Evolutionary conservation across 75 land plant species (phyloP).

Genomic region (Selaginella moellendorffii): DNA sequence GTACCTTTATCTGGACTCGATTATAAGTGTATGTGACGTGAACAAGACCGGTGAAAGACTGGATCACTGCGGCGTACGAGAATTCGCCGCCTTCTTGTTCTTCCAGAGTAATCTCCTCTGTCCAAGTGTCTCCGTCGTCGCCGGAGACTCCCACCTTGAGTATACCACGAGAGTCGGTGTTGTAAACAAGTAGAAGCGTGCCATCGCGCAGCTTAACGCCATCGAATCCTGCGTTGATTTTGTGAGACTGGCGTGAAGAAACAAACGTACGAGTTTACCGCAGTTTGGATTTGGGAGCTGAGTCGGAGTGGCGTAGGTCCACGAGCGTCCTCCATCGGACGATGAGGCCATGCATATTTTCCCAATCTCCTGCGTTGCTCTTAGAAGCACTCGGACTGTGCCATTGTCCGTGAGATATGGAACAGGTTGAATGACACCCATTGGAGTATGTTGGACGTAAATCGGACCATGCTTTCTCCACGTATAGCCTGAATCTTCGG

Average conservation of each 20-base stretch:
- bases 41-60: constrained; percentile 41
- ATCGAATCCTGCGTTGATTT: constrained; percentile 55
- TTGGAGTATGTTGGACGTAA: constrained; percentile 31
- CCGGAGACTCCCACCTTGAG: constrained; percentile 67
- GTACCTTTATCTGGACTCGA: constrained; percentile 94
- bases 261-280: constrained; percentile 26
- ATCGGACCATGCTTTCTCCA: constrained; percentile 92
- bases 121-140: constrained; percentile 92
- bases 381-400: constrained; percentile 50
- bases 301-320: constrained; percentile 59
- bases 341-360: constrained; percentile 87
- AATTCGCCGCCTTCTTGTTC: constrained; percentile 50
- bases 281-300: constrained; percentile 80
- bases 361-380: constrained; percentile 43
- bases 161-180: constrained; percentile 60
- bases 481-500: constrained; percentile 55
- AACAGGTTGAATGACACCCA: constrained; percentile 90
- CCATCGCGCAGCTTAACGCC: constrained; percentile 84
- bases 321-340: constrained; percentile 54
- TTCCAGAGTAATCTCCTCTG: constrained; percentile 61
- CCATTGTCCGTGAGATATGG: constrained; percentile 51
- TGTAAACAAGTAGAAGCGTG: constrained; percentile 54
- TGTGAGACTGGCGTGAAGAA: neutral
- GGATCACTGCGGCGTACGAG: constrained; percentile 89
- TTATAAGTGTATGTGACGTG: constrained; percentile 93